Evolutionary conservation across 2,329 filamentous ascomycete species (phyloP), one percentile per base, ranked within the genome.

Genomic region (Nigrograna mackinnonii): DNA sequence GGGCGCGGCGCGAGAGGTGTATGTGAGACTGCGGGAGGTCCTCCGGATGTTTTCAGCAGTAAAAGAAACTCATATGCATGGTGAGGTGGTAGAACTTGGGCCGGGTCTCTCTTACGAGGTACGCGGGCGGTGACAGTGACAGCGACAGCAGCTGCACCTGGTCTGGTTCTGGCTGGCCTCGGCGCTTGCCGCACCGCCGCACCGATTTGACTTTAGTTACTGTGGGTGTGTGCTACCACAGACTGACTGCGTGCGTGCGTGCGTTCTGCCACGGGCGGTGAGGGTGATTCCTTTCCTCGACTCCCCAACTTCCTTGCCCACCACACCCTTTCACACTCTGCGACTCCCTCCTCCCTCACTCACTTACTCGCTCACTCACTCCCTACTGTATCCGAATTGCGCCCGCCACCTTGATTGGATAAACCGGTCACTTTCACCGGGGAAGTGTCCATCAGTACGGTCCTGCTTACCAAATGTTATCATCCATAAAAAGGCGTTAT

Each of bases 381-480:
- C 24, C 24, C 24, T 9, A 28, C 24, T n/a, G 9, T n/a, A 9
- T n/a, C 24, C n/a, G n/a, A 28, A 28, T 9, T 28, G 24, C n/a
- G 24, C 24, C 24, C 24, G 24, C 24, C n/a, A 9, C n/a, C n/a
- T n/a, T n/a, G n/a, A n/a, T n/a, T n/a, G n/a, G n/a, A n/a, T n/a
- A n/a, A n/a, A n/a, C n/a, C n/a, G n/a, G 24, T 28, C n/a, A n/a
- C n/a, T 28, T 28, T 9, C 24, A n/a, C n/a, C 24, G n/a, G 24
- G 24, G 24, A 9, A 28, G n/a, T n/a, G 24, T 9, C 24, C 24
- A 9, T 28, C n/a, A 28, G 24, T 26, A 13, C 7, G 16, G 20
- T 11, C 7, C n/a, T 30, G 38, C 24, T 26, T 37, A 41, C 52
- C 48, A 44, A n/a, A 57, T 57, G 46, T 43, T 24, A 38, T 12